Evolutionary conservation across 164 flowering plant species (phyloP), one percentile per base, ranked within the genome.

Genomic region (Chloranthus sessilifolius): DNA sequence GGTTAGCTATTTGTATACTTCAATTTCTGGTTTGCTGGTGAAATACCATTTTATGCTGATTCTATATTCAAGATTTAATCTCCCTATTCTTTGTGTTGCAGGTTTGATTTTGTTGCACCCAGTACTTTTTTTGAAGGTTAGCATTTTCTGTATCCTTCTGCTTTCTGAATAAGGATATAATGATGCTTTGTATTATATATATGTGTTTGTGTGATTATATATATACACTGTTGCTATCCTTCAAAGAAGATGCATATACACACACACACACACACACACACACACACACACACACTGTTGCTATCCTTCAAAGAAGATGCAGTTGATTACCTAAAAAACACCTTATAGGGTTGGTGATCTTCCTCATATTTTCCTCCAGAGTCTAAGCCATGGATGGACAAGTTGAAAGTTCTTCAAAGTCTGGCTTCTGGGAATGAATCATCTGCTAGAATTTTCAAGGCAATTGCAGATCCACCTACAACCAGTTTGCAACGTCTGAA

Each of bases 391-490:
- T 94, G 99, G 99, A 94, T 94, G 99, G 87, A 89, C 58, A 82
- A 64, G 52, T 68, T 94, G 42, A 50, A 50, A 52, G 85, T 89
- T 47, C 48, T 94, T 36, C 89, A 78, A 40, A 75, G 76, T 34
- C 56, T 81, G 65, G 95, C 95, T 41, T 55, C 59, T 46, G 59
- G 47, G 24, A 50, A 65, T 30, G 65, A 63, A 43, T 71, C 77
- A 22, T 75, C 81, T 1, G 75, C 96, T 44, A 75, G 58, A 73
- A 82, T 94, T 54, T 94, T 89, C 68, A 94, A 89, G 74, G 95
- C 92, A 30, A 74, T 88, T 75, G 95, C 97, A 0, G 99, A 94
- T 74, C 97, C 97, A 43, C 97, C 99, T 10, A 94, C 99, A 3
- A 94, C 99, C 27, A 94, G 90, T 67, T 76, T 94, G 69, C 97